Evolutionary conservation across 176 grass and related monocot species (phyloP).

Genomic region (Poa pratensis): DNA sequence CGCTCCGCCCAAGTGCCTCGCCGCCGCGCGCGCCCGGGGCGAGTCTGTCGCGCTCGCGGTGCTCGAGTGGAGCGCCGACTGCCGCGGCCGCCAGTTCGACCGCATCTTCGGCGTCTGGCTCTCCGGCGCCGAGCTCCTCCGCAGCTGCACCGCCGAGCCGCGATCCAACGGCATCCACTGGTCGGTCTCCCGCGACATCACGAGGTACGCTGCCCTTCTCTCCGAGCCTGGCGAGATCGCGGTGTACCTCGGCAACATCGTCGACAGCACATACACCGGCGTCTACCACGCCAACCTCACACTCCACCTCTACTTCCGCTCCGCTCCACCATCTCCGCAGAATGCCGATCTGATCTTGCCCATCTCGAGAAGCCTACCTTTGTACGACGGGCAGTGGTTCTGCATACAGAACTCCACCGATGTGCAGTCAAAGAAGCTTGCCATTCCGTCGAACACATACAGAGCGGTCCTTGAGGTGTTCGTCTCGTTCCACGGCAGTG

Average conservation of each 20-base stretch:
- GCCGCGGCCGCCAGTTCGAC: constrained; percentile 80
- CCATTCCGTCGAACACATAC: constrained; percentile 66
- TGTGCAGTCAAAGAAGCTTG: constrained; percentile 47
- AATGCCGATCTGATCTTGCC: constrained; percentile 61
- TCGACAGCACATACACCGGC: constrained; percentile 61
- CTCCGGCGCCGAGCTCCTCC: constrained; percentile 79
- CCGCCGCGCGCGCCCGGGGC: background rate
- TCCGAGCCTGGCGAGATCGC: constrained; percentile 37
- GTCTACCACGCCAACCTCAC: constrained; percentile 74
- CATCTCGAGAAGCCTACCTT: constrained; percentile 56
- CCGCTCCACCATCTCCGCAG: background rate
- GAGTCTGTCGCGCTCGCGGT: constrained; percentile 51
- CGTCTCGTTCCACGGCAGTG: constrained; percentile 60
- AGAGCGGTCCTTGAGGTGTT: constrained; percentile 70
- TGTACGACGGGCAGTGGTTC: constrained; percentile 68
- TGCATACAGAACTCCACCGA: constrained; percentile 44
- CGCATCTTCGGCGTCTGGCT: constrained; percentile 90
- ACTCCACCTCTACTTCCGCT: constrained; percentile 59
- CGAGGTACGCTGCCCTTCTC: constrained; percentile 56
- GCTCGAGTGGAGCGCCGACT: constrained; percentile 67
- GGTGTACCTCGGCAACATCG: constrained; percentile 64
- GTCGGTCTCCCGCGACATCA: constrained; percentile 72
- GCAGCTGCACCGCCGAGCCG: constrained; percentile 77
- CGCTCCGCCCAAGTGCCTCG: constrained; percentile 52
- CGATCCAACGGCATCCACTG: constrained; percentile 66